Conservation (phyloP, 371 early-diverging fungal genomes). For the Mortierella sp. region DNA sequence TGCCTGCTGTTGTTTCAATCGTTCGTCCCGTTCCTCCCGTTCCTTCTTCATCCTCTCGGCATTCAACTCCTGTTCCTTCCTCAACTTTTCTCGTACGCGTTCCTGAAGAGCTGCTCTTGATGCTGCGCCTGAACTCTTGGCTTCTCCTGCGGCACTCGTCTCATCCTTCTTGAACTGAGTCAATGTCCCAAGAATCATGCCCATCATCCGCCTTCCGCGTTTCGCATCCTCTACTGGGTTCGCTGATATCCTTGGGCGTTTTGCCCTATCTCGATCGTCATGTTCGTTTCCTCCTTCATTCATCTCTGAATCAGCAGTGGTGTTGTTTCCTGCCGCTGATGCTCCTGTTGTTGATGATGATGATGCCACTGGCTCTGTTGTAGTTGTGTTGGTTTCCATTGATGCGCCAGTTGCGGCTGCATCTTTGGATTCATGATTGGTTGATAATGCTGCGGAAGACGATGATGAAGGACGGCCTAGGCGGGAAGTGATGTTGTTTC, state of each 20-base stretch:
- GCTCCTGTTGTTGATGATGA: background rate
- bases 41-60: constrained; percentile 20
- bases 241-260: constrained; percentile 11
- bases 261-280: constrained; percentile 5
- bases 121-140: constrained; percentile 5
- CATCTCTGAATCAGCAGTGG: background rate
- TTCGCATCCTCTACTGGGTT: constrained; percentile 38
- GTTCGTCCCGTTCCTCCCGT: constrained; percentile 18
- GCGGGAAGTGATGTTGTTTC: constrained; percentile 13
- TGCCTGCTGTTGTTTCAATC: constrained; percentile 1
- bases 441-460: background rate
- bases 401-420: background rate
- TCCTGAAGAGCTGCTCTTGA: constrained; percentile 33
- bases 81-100: constrained; percentile 37
- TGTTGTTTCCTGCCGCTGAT: no score
- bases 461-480: constrained; percentile 2
- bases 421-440: background rate
- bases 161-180: constrained; percentile 33
- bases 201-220: constrained; percentile 50
- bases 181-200: constrained; percentile 48
- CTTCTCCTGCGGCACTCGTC: background rate
- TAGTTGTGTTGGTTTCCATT: background rate
- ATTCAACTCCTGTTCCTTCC: constrained; percentile 22
- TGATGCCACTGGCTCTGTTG: background rate
- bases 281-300: no score